Conservation (phyloP, 371 early-diverging fungal genomes). For the Actinomortierella wolfii region DNA sequence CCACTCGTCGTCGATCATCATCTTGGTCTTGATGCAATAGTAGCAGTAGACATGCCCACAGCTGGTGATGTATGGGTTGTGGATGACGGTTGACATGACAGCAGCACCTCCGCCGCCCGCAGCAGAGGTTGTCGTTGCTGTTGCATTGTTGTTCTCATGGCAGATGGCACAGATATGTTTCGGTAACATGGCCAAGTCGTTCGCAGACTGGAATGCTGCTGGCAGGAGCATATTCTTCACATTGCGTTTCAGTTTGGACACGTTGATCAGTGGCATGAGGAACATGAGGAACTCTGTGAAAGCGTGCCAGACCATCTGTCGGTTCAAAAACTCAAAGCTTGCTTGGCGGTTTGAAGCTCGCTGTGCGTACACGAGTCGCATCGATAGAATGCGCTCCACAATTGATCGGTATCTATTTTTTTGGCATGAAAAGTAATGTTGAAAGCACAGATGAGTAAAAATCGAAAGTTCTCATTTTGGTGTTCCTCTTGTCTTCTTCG, state of each 20-base stretch:
- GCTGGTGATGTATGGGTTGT: constrained; percentile 75
- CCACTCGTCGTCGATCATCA: constrained; percentile 75
- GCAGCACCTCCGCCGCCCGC: constrained; percentile 10
- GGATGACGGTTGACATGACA: constrained; percentile 49
- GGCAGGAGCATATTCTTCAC: constrained; percentile 60
- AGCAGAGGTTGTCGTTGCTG: constrained; percentile 11
- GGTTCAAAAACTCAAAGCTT: constrained; percentile 91
- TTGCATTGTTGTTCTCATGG: constrained; percentile 52
- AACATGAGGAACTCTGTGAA: constrained; percentile 93
- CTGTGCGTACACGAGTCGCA: constrained; percentile 83
- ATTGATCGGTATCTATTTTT: constrained; percentile 76
- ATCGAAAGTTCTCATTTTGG: no score
- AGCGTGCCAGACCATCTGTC: constrained; percentile 94
- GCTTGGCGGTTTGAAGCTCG: constrained; percentile 78
- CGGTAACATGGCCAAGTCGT: constrained; percentile 65
- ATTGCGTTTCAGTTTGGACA: constrained; percentile 71
- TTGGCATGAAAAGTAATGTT: neutral
- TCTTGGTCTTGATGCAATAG: constrained; percentile 82
- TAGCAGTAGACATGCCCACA: constrained; percentile 91
- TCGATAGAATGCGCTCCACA: constrained; percentile 76
- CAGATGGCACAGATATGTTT: constrained; percentile 74
- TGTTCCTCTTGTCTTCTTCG: no score
- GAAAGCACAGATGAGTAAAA: neutral
- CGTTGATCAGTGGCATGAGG: constrained; percentile 83
- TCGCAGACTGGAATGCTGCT: constrained; percentile 55